These are phyloP conservation scores for Dendrobium chrysotoxum DNA, from an alignment of 106 monocot genomes.

Conservation along the genomic window DNA sequence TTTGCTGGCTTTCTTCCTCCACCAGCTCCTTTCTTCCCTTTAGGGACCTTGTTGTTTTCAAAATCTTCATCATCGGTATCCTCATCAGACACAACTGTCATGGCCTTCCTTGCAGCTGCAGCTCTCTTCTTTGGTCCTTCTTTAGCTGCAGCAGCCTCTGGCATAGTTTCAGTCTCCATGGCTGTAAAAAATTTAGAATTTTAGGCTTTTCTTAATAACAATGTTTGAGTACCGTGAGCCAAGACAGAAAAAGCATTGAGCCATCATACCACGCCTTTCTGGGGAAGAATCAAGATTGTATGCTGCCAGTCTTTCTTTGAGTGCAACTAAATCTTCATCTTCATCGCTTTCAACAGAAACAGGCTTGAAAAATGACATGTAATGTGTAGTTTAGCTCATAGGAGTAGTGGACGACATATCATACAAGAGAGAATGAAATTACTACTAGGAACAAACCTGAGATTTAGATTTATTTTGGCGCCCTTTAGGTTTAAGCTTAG, in stretches of 20 bases:
- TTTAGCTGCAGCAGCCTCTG: background rate
- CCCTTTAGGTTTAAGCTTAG: constrained; percentile 34
- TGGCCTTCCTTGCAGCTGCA: constrained; percentile 13
- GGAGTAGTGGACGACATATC: background rate
- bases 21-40: constrained; percentile 29
- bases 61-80: constrained; percentile 24
- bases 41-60: constrained; percentile 8
- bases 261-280: constrained; percentile 35
- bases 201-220: background rate
- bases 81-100: constrained; percentile 11
- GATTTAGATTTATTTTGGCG: constrained; percentile 47
- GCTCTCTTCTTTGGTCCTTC: constrained; percentile 9
- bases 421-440: background rate
- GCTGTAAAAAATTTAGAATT: constrained; percentile 6
- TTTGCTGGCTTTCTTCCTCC: constrained; percentile 24
- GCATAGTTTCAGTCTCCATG: constrained; percentile 38
- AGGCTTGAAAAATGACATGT: background rate
- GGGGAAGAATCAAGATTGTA: constrained; percentile 76
- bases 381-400: background rate
- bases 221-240: background rate
- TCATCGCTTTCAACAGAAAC: constrained; percentile 44
- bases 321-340: constrained; percentile 53
- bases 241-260: background rate
- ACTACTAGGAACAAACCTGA: constrained; percentile 18
- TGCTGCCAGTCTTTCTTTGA: constrained; percentile 63